Evolutionary conservation across 768 basidiomycete genomes (phyloP).

Genomic region (Hypholoma fasciculare): DNA sequence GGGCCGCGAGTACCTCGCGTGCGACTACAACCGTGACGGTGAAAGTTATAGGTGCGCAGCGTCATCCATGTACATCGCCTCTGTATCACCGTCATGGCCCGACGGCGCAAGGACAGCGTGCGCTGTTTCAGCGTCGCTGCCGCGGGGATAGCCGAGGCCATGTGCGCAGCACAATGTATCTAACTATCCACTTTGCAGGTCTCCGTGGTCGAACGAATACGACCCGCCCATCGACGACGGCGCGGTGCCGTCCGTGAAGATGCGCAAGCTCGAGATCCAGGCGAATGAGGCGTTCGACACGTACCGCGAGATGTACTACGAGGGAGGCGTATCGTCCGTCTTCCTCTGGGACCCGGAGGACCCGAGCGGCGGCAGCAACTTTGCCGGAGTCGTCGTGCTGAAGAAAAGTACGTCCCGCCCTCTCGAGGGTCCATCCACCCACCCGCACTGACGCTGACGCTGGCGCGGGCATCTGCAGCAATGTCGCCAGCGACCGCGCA

Average conservation of each 20-base stretch:
- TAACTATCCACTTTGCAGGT: conserved; percentile 26
- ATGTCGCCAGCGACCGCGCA: conserved; percentile 54
- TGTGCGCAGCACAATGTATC: no score
- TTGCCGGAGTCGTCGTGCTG: conserved; percentile 94
- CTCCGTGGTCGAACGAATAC: conserved; percentile 98
- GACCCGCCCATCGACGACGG: conserved; percentile 89
- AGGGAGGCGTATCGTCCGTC: conserved; percentile 96
- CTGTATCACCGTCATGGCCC: background rate
- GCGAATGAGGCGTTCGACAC: conserved; percentile 98
- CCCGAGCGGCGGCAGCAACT: conserved; percentile 56
- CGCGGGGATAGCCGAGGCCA: no score
- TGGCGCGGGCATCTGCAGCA: conserved; percentile 36
- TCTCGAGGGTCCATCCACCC: background rate
- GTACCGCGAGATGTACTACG: conserved; percentile 98
- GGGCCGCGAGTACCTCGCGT: conserved; percentile 88
- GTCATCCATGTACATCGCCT: background rate
- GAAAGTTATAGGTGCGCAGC: conserved; percentile 79
- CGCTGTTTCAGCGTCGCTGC: no score
- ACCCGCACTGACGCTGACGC: no score
- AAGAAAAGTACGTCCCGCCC: conserved; percentile 74
- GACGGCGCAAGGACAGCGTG: no score
- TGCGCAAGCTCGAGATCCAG: conserved; percentile 88
- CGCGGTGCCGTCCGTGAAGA: conserved; percentile 77
- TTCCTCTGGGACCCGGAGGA: conserved; percentile 99
- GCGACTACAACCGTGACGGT: conserved; percentile 92